Conservation (phyloP, 345 rosid species). For the Acer saccharum region DNA sequence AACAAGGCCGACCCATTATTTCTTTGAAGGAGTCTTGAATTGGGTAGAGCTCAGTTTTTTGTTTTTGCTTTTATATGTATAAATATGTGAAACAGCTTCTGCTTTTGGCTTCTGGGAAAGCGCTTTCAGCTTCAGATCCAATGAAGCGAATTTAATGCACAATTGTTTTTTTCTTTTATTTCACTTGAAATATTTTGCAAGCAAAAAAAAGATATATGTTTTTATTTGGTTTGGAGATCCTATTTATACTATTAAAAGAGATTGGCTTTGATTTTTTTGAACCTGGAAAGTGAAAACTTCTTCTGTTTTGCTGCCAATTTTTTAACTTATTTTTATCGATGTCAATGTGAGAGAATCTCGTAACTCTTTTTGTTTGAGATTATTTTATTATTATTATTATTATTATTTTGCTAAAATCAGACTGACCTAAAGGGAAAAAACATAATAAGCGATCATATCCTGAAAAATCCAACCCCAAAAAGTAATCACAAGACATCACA, state of each 20-base stretch:
- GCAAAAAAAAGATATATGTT: too few relatives aligned
- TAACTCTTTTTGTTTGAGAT: background rate
- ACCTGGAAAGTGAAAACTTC: background rate
- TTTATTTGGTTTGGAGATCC: background rate
- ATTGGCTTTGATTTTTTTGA: background rate
- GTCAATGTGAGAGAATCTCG: constrained; percentile 8
- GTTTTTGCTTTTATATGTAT: constrained; percentile 13
- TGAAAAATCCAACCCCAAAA: too few relatives aligned
- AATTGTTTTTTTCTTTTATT: background rate
- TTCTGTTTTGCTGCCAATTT: background rate
- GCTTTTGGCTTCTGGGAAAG: constrained; percentile 28
- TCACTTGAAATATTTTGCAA: background rate
- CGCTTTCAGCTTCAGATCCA: constrained; percentile 32
- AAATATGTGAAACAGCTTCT: background rate
- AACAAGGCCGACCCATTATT: constrained; percentile 40
- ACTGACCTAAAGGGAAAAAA: too few relatives aligned
- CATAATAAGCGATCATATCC: too few relatives aligned
- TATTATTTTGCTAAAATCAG: too few relatives aligned
- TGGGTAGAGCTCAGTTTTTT: constrained; percentile 33
- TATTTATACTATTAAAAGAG: background rate
- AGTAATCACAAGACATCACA: too few relatives aligned
- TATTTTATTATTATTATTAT: background rate
- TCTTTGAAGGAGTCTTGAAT: constrained; percentile 25
- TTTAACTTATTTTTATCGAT: constrained; percentile 1
- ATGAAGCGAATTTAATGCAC: constrained; percentile 18